Base-by-base conservation (phyloP, 805 yeast genomes). In the Nakazawaea ishiwadae region DNA sequence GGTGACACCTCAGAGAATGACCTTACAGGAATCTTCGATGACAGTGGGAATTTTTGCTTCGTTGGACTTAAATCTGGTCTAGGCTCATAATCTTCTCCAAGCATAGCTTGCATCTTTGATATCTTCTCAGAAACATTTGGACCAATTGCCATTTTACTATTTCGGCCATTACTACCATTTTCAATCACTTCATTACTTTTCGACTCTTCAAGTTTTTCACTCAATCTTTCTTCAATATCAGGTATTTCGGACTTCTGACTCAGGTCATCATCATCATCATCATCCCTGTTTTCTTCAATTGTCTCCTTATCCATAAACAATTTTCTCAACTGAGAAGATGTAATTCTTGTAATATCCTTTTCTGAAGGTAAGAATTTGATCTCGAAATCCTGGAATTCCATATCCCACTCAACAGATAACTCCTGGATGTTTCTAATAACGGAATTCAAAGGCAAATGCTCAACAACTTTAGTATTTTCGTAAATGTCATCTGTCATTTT, bases 261-360 rank as follows among this genome's bases (percentile, higher is more conserved):
- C 33, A 58, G 54, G 11, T 49, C 43, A 33, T 47, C 10, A 12
- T 36, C 24, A 5, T 10, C n/a, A n/a, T 34, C 29, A 39, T 59
- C 6, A 14, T 31, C 29, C 11, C 30, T 35, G 26, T 12, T 23
- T 8, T 32, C 41, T 31, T 44, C 40, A 31, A 40, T 21, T 10
- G 47, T 56, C 31, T 67, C 60, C 42, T 69, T 71, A 42, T 80
- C 89, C 52, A 76, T 62, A 50, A 91, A 80, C 37, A 90, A 69
- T 49, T 81, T 84, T 46, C 81, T 78, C 52, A 91, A 65, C 55
- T 91, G 98, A 51, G 82, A 81, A 4, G 96, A 84, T 1, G 99
- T 90, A 33, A 93, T 85, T 48, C 87, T 72, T 4, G 95, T 81
- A 50, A 93, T 85, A 69, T 93, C 99, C 53, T 82, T 86, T 58